Evolutionary conservation across 2,329 filamentous ascomycete genomes (phyloP).

Genomic region (Aspergillus arachidicola): DNA sequence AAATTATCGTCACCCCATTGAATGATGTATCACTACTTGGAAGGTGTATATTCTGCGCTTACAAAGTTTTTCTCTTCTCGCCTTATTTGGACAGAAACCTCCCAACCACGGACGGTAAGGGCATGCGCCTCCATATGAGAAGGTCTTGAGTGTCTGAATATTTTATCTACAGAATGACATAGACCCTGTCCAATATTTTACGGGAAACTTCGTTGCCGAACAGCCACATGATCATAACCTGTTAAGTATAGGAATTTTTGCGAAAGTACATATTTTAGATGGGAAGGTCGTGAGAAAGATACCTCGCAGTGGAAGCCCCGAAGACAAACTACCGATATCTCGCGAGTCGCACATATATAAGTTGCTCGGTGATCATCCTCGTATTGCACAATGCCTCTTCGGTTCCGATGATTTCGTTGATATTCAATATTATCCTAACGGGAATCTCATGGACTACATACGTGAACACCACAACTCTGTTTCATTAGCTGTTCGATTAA

Average conservation of each 20-base stretch:
- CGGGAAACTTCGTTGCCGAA: background rate
- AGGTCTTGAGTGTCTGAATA: too few species aligned
- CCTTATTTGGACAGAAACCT: too few species aligned
- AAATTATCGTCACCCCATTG: too few species aligned
- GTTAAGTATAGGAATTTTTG: slow-evolving; percentile 13
- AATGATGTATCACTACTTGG: too few species aligned
- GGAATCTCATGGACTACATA: slow-evolving; percentile 7
- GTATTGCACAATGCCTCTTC: slow-evolving; percentile 11
- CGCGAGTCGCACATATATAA: slow-evolving; percentile 13
- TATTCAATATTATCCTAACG: slow-evolving; percentile 15
- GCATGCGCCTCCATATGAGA: too few species aligned
- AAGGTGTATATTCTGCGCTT: too few species aligned
- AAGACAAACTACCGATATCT: slow-evolving; percentile 11
- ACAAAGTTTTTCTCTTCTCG: too few species aligned
- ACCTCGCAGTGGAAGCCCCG: slow-evolving; percentile 11
- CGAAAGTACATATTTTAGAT: slow-evolving; percentile 14
- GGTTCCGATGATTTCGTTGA: slow-evolving; percentile 4
- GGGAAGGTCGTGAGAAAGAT: slow-evolving; percentile 12
- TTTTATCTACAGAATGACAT: too few species aligned
- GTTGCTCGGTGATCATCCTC: slow-evolving; percentile 6
- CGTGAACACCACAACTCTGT: slow-evolving; percentile 2
- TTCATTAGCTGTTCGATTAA: slow-evolving; percentile 3
- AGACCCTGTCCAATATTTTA: too few species aligned
- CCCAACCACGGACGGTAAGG: too few species aligned
- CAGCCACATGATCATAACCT: slow-evolving; percentile 5